Evolutionary conservation across 805 yeast genomes (phyloP), one percentile per base, ranked within the genome.

Genomic region (Wickerhamiella galacta): DNA sequence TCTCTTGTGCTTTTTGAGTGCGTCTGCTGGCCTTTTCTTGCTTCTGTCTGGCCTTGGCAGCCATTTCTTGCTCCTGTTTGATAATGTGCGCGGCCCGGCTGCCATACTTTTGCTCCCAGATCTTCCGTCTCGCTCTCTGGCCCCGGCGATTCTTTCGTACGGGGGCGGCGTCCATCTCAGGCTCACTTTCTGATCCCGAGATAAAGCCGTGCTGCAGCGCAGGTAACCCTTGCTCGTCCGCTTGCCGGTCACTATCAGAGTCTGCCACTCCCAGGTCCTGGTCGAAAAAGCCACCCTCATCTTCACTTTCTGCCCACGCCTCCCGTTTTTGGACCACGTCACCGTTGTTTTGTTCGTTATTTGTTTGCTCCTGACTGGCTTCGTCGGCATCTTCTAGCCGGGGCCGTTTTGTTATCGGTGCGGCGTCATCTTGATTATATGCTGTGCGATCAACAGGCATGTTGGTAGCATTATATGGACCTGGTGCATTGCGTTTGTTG

Each of bases 21-120:
- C 31, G 27, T 15, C 15, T 12, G 31, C 33, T 22, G 10, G 42
- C 44, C 26, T 34, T 34, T 19, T 10, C 36, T 31, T 37, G 38
- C 32, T 42, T 40, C 42, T 37, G 43, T 10, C 20, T 41, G 32
- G 70, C 75, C 21, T 73, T 76, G 28, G 65, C 65, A 28, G 54
- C 57, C 19, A 58, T 53, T 26, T 72, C 63, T 30, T 64, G 70
- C n/a, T 62, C 56, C 45, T 79, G 79, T 43, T 72, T 67, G 47
- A 69, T 63, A 16, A 85, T 67, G 53, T 90, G 98, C 36, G 71
- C 74, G n/a, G 98, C 98, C 17, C 63, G 59, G 14, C 54, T 53
- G 18, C 96, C 96, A 51, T 64, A 90, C 53, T 90, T 87, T 57
- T 68, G 61, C 51, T 83, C 98, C 96, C 96, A 90, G 33, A 90